Conservation (phyloP, 164 flowering plant species). For the Chimonanthus salicifolius region DNA sequence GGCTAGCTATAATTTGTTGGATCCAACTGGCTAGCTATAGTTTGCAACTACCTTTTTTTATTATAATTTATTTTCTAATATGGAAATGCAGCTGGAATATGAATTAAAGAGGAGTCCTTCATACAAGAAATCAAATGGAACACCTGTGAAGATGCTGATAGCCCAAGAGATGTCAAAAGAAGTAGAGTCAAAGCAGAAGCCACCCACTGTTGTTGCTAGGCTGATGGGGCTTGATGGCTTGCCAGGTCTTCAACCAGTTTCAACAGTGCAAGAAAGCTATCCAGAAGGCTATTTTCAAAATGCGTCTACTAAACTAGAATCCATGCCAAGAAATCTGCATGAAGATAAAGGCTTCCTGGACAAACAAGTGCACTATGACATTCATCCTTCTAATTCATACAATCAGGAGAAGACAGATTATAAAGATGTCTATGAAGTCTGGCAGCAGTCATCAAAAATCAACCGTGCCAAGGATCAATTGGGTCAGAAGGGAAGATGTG, state of each 20-base stretch:
- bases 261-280: constrained; percentile 30
- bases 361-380: constrained; percentile 28
- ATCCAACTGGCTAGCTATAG: no score
- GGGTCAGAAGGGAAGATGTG: constrained; percentile 33
- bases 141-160: constrained; percentile 89
- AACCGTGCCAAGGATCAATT: constrained; percentile 26
- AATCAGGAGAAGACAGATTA: constrained; percentile 31
- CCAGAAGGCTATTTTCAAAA: constrained; percentile 32
- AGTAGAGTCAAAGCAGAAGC: constrained; percentile 43
- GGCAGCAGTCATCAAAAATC: constrained; percentile 42
- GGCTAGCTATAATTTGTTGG: no score
- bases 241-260: constrained; percentile 44
- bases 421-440: constrained; percentile 65
- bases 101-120: constrained; percentile 43
- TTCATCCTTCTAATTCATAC: constrained; percentile 18
- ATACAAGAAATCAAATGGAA: constrained; percentile 49
- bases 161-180: constrained; percentile 92
- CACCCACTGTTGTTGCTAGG: constrained; percentile 85
- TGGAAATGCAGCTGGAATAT: constrained; percentile 41
- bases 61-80: background rate
- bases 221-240: constrained; percentile 94
- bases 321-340: constrained; percentile 32
- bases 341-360: constrained; percentile 30
- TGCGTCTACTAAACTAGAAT: constrained; percentile 26
- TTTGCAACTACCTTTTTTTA: no score